phyloP scores from a whole-genome alignment of 2,329 filamentous ascomycete species.

The Huntiella bhutanensis region DNA sequence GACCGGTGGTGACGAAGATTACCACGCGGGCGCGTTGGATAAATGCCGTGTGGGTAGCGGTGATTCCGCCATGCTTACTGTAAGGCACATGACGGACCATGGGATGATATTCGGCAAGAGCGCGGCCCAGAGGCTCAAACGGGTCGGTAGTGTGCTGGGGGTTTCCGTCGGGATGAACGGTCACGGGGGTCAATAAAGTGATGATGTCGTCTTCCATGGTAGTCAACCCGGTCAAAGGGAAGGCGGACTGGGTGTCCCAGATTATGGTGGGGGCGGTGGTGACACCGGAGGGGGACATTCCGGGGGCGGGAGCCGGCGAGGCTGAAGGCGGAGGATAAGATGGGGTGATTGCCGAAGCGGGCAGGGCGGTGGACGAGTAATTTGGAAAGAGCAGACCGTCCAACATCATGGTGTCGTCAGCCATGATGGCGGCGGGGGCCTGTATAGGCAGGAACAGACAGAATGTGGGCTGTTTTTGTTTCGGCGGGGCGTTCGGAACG shows the following conservation, averaged over 20 bases:
- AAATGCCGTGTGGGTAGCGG: slow-evolving; percentile 41
- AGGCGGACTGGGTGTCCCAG: slow-evolving; percentile 26
- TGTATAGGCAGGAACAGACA: background rate
- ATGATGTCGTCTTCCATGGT: slow-evolving; percentile 30
- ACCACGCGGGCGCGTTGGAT: slow-evolving; percentile 39
- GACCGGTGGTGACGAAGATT: slow-evolving; percentile 39
- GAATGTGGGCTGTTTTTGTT: too few species aligned
- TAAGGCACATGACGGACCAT: slow-evolving; percentile 56
- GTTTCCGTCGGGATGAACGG: slow-evolving; percentile 26
- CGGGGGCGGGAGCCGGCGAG: slow-evolving; percentile 26
- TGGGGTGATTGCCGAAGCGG: slow-evolving; percentile 14
- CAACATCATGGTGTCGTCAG: slow-evolving; percentile 10
- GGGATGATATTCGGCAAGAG: slow-evolving; percentile 38
- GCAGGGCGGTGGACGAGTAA: background rate
- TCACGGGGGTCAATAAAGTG: slow-evolving; percentile 41
- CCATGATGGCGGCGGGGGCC: slow-evolving; percentile 4
- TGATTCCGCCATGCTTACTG: slow-evolving; percentile 42
- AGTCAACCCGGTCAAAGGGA: slow-evolving; percentile 29
- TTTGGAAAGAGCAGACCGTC: background rate
- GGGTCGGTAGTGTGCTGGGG: slow-evolving; percentile 36
- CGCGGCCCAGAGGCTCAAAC: slow-evolving; percentile 51
- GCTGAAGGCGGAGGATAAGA: slow-evolving; percentile 26
- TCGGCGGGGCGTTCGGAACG: too few species aligned
- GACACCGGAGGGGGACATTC: slow-evolving; percentile 11
- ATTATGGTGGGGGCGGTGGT: slow-evolving; percentile 16